Base-by-base conservation (phyloP, 768 basidiomycete species). In the Cubamyces sp. region DNA sequence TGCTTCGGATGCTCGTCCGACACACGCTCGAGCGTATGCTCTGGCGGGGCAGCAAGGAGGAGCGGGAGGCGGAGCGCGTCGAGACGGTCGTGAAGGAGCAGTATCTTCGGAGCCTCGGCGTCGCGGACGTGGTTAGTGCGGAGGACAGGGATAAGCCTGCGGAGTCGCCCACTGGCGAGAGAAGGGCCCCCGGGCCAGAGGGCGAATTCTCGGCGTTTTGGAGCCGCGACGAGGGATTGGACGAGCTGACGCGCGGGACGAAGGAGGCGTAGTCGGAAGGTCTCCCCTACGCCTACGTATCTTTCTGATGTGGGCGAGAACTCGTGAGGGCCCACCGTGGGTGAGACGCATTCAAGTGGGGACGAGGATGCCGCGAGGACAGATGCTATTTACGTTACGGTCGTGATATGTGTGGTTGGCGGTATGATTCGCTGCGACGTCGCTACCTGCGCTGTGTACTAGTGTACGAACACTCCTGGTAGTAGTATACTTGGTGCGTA, bases 41-140 rank as follows among this genome's bases (percentile, higher is more conserved):
- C 64, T 96, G 94, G 94, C 79, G 81, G 50, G 87, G 85, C 1
- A 88, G 88, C 61, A 73, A 76, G 43, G 94, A 92, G 72, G 84
- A 86, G 63, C 79, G 79, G 57, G 80, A 82, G 68, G 75, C 82
- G 42, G 82, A 87, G 66, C 74, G 75, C 63, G 78, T 81, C 69
- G 87, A 90, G 72, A 78, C 79, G 65, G 76, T 78, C 65, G 75
- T 85, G 64, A 84, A 83, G 74, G 74, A 78, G 55, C 71, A 74
- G 62, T 80, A 80, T 56, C 65, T 77, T 66, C 69, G 69, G 65
- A 73, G 70, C 48, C 71, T 77, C 25, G 69, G 63, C 54, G 66
- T 67, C 60, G 68, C 60, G 48, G 56, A 69, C 47, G 66, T 67
- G 46, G 69, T 37, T 69, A 64, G 25, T 54, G 73, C 62, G 71